Evolutionary conservation across 805 yeast species (phyloP).

Genomic region (Candida nemodendra): DNA sequence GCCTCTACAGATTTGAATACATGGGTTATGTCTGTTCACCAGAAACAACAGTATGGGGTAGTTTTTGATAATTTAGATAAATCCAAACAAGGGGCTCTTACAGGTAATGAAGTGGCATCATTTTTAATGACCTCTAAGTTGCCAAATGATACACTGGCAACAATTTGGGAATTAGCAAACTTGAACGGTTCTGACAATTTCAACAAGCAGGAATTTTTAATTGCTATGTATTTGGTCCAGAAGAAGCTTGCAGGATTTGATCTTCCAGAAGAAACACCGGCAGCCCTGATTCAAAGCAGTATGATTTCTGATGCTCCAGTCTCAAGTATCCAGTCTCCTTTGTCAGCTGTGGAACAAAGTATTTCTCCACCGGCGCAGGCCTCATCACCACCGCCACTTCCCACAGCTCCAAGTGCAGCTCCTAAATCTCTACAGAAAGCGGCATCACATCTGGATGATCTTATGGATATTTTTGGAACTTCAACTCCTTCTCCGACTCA

Average conservation of each 20-base stretch:
- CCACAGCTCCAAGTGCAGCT: conserved; percentile 16
- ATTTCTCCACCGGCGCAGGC: background rate
- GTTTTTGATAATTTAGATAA: conserved; percentile 81
- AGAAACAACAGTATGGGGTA: conserved; percentile 72
- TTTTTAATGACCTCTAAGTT: conserved; percentile 86
- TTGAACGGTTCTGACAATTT: conserved; percentile 82
- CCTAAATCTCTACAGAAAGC: conserved; percentile 18
- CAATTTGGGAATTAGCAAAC: conserved; percentile 94
- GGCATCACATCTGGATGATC: conserved; percentile 56
- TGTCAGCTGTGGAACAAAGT: background rate
- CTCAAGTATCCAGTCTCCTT: conserved; percentile 1
- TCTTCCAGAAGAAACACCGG: conserved; percentile 78
- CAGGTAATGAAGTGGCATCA: conserved; percentile 81
- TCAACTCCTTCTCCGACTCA: conserved; percentile 26
- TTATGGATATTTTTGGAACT: conserved; percentile 54
- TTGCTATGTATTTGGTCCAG: conserved; percentile 92
- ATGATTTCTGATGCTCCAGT: conserved; percentile 25
- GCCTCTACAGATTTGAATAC: conserved; percentile 25
- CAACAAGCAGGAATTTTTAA: conserved; percentile 77
- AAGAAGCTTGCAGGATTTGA: conserved; percentile 72
- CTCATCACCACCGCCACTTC: conserved; percentile 16
- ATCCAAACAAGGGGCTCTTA: conserved; percentile 55
- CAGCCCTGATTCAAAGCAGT: conserved; percentile 42
- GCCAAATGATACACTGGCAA: conserved; percentile 79
- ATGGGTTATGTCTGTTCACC: conserved; percentile 69